Evolutionary conservation across 768 basidiomycete genomes (phyloP).

Genomic region (Auricularia sp.): DNA sequence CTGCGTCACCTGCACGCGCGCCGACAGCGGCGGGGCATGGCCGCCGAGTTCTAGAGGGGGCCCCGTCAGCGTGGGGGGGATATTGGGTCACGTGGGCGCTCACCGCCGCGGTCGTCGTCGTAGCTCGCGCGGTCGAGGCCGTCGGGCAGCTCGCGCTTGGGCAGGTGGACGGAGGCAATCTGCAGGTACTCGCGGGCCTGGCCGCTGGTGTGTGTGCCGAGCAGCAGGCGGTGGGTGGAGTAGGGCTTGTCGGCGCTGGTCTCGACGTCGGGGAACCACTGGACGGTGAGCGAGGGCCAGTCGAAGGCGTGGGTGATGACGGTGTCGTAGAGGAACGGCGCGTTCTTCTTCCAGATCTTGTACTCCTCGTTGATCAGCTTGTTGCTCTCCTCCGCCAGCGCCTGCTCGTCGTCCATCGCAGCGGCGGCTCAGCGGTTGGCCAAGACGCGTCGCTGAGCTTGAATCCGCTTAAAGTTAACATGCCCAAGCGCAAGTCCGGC

Average conservation of each 20-base stretch:
- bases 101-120: slow-evolving; percentile 77
- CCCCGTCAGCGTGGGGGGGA: not conserved
- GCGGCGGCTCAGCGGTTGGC: not conserved
- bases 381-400: slow-evolving; percentile 77
- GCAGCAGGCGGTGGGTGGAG: slow-evolving; percentile 84
- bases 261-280: slow-evolving; percentile 98
- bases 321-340: slow-evolving; percentile 94
- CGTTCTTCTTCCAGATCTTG: slow-evolving; percentile 93
- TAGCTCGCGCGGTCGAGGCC: slow-evolving; percentile 71
- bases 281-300: slow-evolving; percentile 96
- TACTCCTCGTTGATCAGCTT: slow-evolving; percentile 88
- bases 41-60: slow-evolving; percentile 71
- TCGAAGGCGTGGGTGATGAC: slow-evolving; percentile 96
- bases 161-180: slow-evolving; percentile 90
- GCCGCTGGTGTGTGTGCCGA: slow-evolving; percentile 95
- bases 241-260: slow-evolving; percentile 88
- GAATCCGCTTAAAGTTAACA: not conserved
- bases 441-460: too few relatives aligned
- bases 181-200: slow-evolving; percentile 91
- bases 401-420: slow-evolving; percentile 62
- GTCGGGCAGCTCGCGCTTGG: slow-evolving; percentile 62
- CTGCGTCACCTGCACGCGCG: slow-evolving; percentile 84
- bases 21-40: slow-evolving; percentile 72
- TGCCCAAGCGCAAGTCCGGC: not conserved
- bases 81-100: slow-evolving; percentile 9